Base-by-base conservation (phyloP, 306 rosid species). In the Gleditsia sinensis region DNA sequence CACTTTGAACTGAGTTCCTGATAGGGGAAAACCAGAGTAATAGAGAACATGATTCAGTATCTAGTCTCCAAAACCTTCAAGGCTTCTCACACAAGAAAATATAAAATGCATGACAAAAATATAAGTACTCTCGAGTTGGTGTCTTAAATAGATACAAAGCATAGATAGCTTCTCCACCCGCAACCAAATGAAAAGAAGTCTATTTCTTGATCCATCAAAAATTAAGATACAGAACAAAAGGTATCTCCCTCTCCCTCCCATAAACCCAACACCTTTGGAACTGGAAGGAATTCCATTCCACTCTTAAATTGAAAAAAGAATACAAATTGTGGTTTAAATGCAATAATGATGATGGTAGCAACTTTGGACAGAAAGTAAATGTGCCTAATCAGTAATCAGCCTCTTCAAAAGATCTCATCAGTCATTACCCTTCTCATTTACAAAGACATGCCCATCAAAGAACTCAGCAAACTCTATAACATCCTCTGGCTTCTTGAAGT, bases 341-440 rank as follows among this genome's bases (percentile, higher is more conserved):
- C 27, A 75, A 45, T 48, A 2, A 11, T 1, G 57, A 20, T 6
- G 36, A 13, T 5, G 27, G 49, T 24, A 63, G 40, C 42, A 75
- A 48, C 23, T 45, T 67, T 36, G 33, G 58, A 67, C 64, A 76
- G 51, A 72, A 10, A 51, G 71, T 50, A 30, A 21, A 64, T 43
- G 72, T 55, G 65, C 63, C 81, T 53, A 61, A 42, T 72, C 45
- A 70, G 55, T 53, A 61, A 42, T 72, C 45, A 70, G 55, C 66
- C 69, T 56, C 74, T 61, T 68, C 49, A 83, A 69, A 57, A 25
- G 53, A 69, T 75, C 56, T 55, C 45, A 69, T 27, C 39, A 48
- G n/a, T n/a, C n/a, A 46, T 80, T 87, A 87, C 92, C 96, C 71
- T 90, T 90, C 75, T 90, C 90, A 67, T 90, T 90, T 46, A 90